phyloP scores from a whole-genome alignment of 2,329 filamentous ascomycete species.

The Apiospora marii region DNA sequence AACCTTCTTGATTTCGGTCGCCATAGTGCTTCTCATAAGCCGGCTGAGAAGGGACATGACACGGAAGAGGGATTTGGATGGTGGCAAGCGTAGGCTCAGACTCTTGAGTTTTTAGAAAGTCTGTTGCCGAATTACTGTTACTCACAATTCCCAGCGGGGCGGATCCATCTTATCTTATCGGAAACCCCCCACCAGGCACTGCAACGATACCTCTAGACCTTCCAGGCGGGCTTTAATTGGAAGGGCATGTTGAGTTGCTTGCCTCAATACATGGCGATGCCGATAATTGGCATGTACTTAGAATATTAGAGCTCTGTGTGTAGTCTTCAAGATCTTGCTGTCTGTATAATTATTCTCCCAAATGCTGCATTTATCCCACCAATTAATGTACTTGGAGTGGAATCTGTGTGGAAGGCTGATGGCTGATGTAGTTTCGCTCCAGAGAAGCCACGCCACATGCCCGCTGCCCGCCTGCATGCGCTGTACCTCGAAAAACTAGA shows the following conservation, averaged over 20 bases:
- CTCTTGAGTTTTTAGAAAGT: background rate
- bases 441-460: background rate
- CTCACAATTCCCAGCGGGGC: constrained; percentile 9
- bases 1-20: constrained; percentile 68
- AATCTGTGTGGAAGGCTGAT: background rate
- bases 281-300: background rate
- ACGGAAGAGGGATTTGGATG: constrained; percentile 27
- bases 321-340: background rate
- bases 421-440: background rate
- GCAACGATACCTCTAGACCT: background rate
- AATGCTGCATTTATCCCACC: background rate
- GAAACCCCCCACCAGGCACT: background rate
- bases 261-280: background rate
- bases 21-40: constrained; percentile 61
- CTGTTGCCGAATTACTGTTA: background rate
- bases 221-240: background rate
- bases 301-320: background rate
- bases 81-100: background rate
- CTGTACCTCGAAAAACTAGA: constrained; percentile 11
- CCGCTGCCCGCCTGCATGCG: background rate
- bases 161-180: constrained; percentile 11
- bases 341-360: background rate
- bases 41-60: constrained; percentile 28
- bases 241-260: background rate
- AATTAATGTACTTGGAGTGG: background rate